phyloP scores from a whole-genome alignment of 164 flowering plant genomes.

The Tetrastigma voinierianum region DNA sequence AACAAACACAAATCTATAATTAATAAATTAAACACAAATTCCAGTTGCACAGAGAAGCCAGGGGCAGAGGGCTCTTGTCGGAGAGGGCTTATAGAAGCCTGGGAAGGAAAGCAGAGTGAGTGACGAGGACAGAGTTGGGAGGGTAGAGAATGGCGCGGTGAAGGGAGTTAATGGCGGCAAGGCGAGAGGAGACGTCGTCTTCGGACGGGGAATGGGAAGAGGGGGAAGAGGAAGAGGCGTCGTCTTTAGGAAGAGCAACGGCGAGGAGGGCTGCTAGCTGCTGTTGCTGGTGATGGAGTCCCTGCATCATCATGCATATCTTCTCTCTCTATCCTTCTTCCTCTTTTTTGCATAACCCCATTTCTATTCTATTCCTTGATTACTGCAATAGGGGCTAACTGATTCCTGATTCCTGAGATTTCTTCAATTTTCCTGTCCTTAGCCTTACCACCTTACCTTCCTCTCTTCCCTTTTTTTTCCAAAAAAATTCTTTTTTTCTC shows the following conservation, averaged over 20 bases:
- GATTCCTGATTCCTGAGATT: no score
- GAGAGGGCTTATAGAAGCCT: constrained; percentile 74
- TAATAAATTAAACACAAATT: no score
- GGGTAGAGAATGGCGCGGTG: constrained; percentile 81
- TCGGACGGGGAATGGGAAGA: constrained; percentile 21
- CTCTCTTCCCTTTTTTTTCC: no score
- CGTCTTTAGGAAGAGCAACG: constrained; percentile 68
- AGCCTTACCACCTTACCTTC: background rate
- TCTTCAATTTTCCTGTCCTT: background rate
- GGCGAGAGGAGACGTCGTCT: constrained; percentile 52
- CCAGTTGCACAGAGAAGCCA: background rate
- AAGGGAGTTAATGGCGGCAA: constrained; percentile 79
- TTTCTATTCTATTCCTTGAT: background rate
- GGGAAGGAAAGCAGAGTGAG: constrained; percentile 82
- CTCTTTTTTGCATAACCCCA: background rate
- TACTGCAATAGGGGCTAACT: no score
- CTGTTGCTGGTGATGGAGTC: constrained; percentile 87
- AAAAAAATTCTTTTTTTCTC: no score
- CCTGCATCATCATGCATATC: constrained; percentile 55
- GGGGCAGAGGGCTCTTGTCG: constrained; percentile 51
- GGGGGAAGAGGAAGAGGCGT: constrained; percentile 24
- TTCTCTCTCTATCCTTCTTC: constrained; percentile 7
- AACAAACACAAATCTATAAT: no score
- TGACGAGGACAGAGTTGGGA: constrained; percentile 74
- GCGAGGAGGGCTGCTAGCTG: constrained; percentile 83